Conservation (phyloP, 2,329 filamentous ascomycete species). For the Ophiocordyceps sinensis region DNA sequence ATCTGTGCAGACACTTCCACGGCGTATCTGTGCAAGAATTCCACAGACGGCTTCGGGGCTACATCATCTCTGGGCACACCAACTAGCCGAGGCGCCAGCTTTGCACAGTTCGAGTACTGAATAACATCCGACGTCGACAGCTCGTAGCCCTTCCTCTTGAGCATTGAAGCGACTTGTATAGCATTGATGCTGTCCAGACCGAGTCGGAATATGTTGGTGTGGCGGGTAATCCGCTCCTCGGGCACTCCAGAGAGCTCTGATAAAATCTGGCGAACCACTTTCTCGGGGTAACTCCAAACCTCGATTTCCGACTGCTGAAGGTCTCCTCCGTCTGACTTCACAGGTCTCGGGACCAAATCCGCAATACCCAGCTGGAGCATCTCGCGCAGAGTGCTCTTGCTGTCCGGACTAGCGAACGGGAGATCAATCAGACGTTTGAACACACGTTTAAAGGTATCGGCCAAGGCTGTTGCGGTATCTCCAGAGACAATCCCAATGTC, state of each 20-base stretch:
- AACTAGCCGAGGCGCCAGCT: conserved; percentile 17
- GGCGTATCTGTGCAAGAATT: conserved; percentile 27
- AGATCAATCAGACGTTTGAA: conserved; percentile 11
- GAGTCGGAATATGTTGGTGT: conserved; percentile 71
- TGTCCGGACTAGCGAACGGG: conserved; percentile 12
- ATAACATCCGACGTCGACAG: conserved; percentile 63
- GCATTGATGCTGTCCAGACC: conserved; percentile 86
- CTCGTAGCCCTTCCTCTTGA: conserved; percentile 44
- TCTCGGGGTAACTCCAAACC: conserved; percentile 37
- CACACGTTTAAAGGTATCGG: conserved; percentile 16
- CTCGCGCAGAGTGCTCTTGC: conserved; percentile 9
- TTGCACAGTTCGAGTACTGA: conserved; percentile 36
- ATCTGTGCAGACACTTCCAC: conserved; percentile 15
- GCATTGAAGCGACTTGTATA: conserved; percentile 55
- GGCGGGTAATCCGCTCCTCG: conserved; percentile 32
- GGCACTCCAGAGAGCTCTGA: conserved; percentile 41
- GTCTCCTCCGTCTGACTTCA: conserved; percentile 5
- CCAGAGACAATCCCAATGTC: conserved; percentile 27
- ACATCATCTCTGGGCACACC: conserved; percentile 3
- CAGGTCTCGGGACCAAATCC: conserved; percentile 8
- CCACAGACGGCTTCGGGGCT: conserved; percentile 4
- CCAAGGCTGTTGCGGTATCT: conserved; percentile 13
- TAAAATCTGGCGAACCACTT: conserved; percentile 38
- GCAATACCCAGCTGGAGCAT: conserved; percentile 6
- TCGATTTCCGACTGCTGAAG: conserved; percentile 7